Evolutionary conservation across 2,329 filamentous ascomycete species (phyloP), one percentile per base, ranked within the genome.

Genomic region (Cordyceps cicadae): DNA sequence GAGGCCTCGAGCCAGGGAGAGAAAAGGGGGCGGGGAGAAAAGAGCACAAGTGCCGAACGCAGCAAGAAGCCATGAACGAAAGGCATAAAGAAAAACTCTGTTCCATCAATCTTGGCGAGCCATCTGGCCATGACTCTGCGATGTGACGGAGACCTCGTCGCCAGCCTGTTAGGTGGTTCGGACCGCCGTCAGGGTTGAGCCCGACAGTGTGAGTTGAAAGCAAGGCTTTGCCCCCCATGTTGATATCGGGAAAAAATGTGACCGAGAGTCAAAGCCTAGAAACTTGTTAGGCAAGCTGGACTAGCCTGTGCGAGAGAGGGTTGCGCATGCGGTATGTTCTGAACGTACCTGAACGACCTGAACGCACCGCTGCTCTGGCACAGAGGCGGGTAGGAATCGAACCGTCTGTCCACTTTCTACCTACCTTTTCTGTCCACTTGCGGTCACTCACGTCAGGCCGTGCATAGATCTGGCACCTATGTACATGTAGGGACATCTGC

Each of bases 151-250:
- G 39, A 54, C 15, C 24, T 32, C 32, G 39, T 45, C 29, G 29
- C 6, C 26, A 6, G 48, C 15, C n/a, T 48, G 17, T 59, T 59
- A 39, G 37, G 41, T 59, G 57, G 57, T 54, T 59, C 57, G 49
- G 37, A 29, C 29, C 29, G 53, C 53, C 57, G 57, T 6, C 24
- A 21, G 24, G 17, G n/a, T 53, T 15, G 50, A 59, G 57, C 45
- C 48, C 39, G 21, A 59, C 29, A 54, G 48, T 52, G 57, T 54
- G 57, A 59, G 24, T 52, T 45, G 56, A 19, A 17, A 46, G 39
- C 12, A 37, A 59, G 49, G 32, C 26, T 19, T 34, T 14, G 52
- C n/a, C 46, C 45, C 53, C 53, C 41, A 41, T 55, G 39, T 53
- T 39, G 26, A 37, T 37, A 37, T 15, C n/a, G 17, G 17, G 3